Base-by-base conservation (phyloP, 129 eudicot genomes). In the Flaveria robusta region DNA sequence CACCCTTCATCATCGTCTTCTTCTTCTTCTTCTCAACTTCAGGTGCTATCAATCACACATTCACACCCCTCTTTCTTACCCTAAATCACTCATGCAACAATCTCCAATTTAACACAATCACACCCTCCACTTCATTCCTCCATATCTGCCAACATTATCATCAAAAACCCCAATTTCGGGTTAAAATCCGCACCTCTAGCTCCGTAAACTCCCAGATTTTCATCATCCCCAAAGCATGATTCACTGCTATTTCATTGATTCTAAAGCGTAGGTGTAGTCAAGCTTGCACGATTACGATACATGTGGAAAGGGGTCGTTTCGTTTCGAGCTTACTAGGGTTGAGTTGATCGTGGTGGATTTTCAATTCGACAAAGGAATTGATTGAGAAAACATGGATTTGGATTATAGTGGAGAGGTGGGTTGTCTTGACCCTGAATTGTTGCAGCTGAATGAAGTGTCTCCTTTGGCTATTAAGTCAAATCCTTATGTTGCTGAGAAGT, bases 381-480 rank as follows among this genome's bases (percentile, higher is more conserved):
- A 46, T 67, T 76, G 62, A 16, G 51, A 37, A 59, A 62, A 56
- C 24, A 91, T 88, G 97, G 97, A 91, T 76, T 34, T 83, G 88
- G 97, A 86, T 84, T 82, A 82, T 41, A 86, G 79, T 60, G 87
- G 88, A 12, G 97, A 91, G 43, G 82, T 83, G 24, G 83, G 85
- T 68, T 39, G 86, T 43, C 84, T 91, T 6, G 91, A 86, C 76
- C 86, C 97, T 2, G 93, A 91, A 47, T 74, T 91, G 72, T 56
- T 91, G 79, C 97, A 91, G 88, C 89, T 91, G 1, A 80, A 80
- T 20, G 93, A 91, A 81, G 85, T 91, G 20, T 86, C 97, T 49
- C 86, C 93, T 39, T 70, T 85, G 75, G 85, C 91, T 7, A 76
- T 88, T 60, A 88, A 88, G 71, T 86, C 93, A 4, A 86, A 88